phyloP scores from a whole-genome alignment of 192 early-diverging fungal genomes.

The Diversispora eburnea region DNA sequence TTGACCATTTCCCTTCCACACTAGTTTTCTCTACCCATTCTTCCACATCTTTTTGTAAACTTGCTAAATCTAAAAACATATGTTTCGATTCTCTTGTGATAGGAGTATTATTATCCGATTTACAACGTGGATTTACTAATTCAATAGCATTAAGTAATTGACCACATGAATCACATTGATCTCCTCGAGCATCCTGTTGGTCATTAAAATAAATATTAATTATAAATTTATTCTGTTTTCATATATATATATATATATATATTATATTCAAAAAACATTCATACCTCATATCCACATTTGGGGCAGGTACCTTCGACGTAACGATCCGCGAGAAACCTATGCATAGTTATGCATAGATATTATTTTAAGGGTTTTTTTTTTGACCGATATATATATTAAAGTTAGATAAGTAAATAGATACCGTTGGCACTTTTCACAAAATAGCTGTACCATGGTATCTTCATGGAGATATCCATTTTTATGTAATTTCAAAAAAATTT shows the following conservation, averaged over 20 bases:
- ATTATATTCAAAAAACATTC: neutral
- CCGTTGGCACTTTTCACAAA: slow-evolving; percentile 80
- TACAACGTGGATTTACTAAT: slow-evolving; percentile 91
- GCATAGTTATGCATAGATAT: neutral
- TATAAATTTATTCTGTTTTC: neutral
- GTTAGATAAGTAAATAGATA: slow-evolving; percentile 35
- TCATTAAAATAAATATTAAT: neutral
- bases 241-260: slow-evolving; percentile 6
- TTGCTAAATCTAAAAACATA: slow-evolving; percentile 83
- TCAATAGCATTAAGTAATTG: slow-evolving; percentile 88
- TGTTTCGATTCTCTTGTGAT: slow-evolving; percentile 82
- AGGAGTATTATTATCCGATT: slow-evolving; percentile 80
- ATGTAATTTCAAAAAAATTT: slow-evolving; percentile 74
- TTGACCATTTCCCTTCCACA: slow-evolving; percentile 79
- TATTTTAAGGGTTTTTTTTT: neutral
- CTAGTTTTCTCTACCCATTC: slow-evolving; percentile 69
- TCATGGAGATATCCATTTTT: slow-evolving; percentile 69
- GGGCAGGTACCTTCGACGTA: slow-evolving; percentile 98
- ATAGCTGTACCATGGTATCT: slow-evolving; percentile 82
- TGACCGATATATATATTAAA: neutral
- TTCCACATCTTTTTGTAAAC: slow-evolving; percentile 71
- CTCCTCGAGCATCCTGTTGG: slow-evolving; percentile 87
- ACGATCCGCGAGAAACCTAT: slow-evolving; percentile 92
- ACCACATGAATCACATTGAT: slow-evolving; percentile 97
- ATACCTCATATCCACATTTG: slow-evolving; percentile 69